Percentiles rank a stretch among this genome's conserved stretches.
Conservation (phyloP, 2,329 filamentous ascomycete genomes). For the Aspergillus awamori region DNA sequence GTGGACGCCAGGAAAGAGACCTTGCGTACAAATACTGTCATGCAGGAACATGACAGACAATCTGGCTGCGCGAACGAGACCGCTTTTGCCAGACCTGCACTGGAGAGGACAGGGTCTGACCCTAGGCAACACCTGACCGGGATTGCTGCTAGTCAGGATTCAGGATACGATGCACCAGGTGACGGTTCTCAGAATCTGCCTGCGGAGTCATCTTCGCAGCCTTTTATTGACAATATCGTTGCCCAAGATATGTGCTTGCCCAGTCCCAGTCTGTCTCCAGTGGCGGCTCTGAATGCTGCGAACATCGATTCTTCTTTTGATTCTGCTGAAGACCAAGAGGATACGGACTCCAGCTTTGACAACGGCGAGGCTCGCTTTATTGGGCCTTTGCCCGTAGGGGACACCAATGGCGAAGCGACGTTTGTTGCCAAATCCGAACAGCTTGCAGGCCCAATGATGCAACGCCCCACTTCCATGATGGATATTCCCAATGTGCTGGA, state of each 20-base stretch:
- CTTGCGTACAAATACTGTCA: constrained; percentile 15
- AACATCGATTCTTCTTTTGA: constrained; percentile 48
- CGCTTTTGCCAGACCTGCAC: constrained; percentile 11
- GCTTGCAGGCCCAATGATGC: constrained; percentile 23
- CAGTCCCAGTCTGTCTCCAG: constrained; percentile 89
- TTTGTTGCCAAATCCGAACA: constrained; percentile 15
- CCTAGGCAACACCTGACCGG: constrained; percentile 8
- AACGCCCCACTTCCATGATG: constrained; percentile 56
- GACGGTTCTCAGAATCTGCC: constrained; percentile 23
- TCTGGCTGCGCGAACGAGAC: constrained; percentile 18
- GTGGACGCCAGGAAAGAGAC: constrained; percentile 23
- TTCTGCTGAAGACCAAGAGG: constrained; percentile 43
- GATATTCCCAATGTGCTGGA: constrained; percentile 87
- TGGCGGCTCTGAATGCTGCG: constrained; percentile 71
- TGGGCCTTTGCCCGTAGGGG: constrained; percentile 24
- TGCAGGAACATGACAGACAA: constrained; percentile 22
- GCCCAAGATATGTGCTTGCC: constrained; percentile 89
- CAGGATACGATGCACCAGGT: constrained; percentile 28
- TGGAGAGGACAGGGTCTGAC: constrained; percentile 4
- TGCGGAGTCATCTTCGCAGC: constrained; percentile 32
- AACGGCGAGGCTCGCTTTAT: constrained; percentile 34
- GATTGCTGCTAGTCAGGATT: constrained; percentile 27
- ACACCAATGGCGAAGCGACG: constrained; percentile 14
- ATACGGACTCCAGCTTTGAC: constrained; percentile 49
- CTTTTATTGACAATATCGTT: constrained; percentile 67